phyloP scores from a whole-genome alignment of 2,329 filamentous ascomycete genomes.

The Trichoderma sp. region DNA sequence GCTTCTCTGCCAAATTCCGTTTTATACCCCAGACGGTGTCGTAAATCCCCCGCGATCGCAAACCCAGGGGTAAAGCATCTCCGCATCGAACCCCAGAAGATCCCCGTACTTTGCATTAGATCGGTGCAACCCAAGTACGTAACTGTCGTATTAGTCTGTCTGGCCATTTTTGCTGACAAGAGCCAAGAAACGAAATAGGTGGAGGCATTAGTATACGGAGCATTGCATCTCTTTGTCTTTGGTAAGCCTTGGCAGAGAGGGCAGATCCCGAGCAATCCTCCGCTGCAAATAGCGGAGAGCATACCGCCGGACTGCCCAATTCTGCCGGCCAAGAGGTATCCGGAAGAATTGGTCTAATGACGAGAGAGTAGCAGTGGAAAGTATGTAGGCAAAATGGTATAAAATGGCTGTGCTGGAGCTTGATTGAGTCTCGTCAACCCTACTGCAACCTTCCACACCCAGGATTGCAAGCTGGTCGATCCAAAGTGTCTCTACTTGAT shows the following conservation, averaged over 20 bases:
- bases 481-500: not conserved
- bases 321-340: not conserved
- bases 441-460: not conserved
- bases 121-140: not conserved
- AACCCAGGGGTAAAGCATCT: not conserved
- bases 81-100: conserved; percentile 5
- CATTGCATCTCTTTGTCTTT: not conserved
- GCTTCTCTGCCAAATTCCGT: not conserved
- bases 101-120: conserved; percentile 10
- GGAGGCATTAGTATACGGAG: not conserved
- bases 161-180: not conserved
- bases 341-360: not conserved
- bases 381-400: not conserved
- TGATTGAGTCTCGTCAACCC: not conserved
- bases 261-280: conserved; percentile 4
- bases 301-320: not conserved
- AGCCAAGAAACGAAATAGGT: not conserved
- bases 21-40: not conserved
- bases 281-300: not conserved
- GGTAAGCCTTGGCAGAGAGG: not conserved
- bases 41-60: not conserved
- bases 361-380: not conserved
- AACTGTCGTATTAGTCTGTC: not conserved
- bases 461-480: not conserved
- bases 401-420: not conserved